These are phyloP conservation scores for Fusarium fujikuroi DNA, from an alignment of 2,329 filamentous ascomycete species.

Conservation along the genomic window DNA sequence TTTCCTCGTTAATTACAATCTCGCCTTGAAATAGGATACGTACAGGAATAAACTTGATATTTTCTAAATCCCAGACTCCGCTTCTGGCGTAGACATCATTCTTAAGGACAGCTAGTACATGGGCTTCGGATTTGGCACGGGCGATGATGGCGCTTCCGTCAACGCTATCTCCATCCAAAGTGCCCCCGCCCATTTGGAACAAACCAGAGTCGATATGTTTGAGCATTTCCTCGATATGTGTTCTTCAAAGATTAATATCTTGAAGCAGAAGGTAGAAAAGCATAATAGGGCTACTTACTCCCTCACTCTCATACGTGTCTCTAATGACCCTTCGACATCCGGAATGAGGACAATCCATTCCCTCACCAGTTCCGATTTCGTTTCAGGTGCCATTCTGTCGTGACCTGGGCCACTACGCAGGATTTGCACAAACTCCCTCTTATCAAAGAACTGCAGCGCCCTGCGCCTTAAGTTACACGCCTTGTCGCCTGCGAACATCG, in stretches of 20 bases:
- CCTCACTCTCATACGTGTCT: neutral
- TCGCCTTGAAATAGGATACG: fast-evolving
- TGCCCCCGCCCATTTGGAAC: conserved; percentile 3
- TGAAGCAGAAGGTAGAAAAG: too few relatives aligned
- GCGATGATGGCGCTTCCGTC: neutral
- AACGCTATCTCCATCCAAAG: neutral
- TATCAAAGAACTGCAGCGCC: neutral
- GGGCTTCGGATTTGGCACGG: neutral
- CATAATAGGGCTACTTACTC: neutral
- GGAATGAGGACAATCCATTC: conserved; percentile 3
- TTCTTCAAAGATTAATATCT: neutral
- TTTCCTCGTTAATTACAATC: fast-evolving
- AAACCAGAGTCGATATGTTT: neutral
- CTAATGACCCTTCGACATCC: neutral
- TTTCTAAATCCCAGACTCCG: neutral
- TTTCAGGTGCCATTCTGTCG: neutral
- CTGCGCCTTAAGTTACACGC: neutral
- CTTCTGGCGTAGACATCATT: neutral
- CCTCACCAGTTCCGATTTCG: fast-evolving
- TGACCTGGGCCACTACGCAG: neutral
- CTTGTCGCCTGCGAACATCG: neutral
- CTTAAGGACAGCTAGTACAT: neutral
- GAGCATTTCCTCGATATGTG: neutral
- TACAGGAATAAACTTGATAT: neutral
- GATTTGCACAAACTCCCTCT: neutral